Conservation (phyloP, 805 yeast genomes). For the Saturnispora ahearnii region DNA sequence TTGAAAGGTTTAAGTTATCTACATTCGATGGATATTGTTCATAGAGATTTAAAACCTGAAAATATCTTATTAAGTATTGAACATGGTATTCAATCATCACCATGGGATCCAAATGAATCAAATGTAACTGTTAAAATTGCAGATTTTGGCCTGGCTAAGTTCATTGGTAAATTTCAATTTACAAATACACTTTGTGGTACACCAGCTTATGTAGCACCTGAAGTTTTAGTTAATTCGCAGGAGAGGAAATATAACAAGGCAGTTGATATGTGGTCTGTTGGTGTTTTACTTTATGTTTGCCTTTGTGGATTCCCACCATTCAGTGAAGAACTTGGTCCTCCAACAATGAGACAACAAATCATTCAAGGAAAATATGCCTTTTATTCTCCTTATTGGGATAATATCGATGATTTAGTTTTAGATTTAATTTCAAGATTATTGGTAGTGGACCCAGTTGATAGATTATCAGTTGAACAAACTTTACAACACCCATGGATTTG, state of each 20-base stretch:
- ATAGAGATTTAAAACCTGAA: conserved; percentile 92
- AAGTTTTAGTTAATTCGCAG: conserved; percentile 46
- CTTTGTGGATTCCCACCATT: conserved; percentile 82
- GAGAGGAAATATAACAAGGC: conserved; percentile 54
- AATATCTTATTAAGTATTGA: conserved; percentile 58
- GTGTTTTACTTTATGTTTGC: conserved; percentile 69
- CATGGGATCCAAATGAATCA: conserved; percentile 53
- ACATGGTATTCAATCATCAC: conserved; percentile 23
- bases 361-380: conserved; percentile 59
- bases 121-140: conserved; percentile 66
- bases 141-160: conserved; percentile 69
- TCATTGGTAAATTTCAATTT: conserved; percentile 62
- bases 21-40: conserved; percentile 88
- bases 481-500: conserved; percentile 38
- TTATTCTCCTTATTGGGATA: conserved; percentile 75
- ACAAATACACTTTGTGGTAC: conserved; percentile 80
- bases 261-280: conserved; percentile 78
- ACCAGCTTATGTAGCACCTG: conserved; percentile 84
- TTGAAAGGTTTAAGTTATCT: conserved; percentile 67
- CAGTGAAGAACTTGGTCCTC: conserved; percentile 75
- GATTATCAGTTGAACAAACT: conserved; percentile 35
- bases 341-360: conserved; percentile 68
- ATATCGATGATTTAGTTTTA: conserved; percentile 52
- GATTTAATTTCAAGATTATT: conserved; percentile 57
- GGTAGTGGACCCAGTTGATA: conserved; percentile 40